A percentile compares a stretch with the other conserved stretches of the same genome.
phyloP scores from a whole-genome alignment of 176 grass and related monocot species.

The Rhynchospora pubera region DNA sequence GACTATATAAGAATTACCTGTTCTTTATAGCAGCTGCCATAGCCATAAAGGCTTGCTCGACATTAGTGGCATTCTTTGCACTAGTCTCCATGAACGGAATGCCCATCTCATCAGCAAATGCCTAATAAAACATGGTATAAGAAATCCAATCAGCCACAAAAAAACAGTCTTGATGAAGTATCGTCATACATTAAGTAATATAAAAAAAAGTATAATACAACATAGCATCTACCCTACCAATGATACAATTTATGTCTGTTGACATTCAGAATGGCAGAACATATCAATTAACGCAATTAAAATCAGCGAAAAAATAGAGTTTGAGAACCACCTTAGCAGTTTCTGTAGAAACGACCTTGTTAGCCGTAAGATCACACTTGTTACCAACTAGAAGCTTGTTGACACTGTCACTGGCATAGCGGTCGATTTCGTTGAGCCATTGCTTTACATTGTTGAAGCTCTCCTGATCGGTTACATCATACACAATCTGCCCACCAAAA shows the following conservation, averaged over 20 bases:
- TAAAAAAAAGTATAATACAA: neutral
- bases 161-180: neutral
- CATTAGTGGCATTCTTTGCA: slow-evolving; percentile 81
- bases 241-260: neutral
- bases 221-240: neutral
- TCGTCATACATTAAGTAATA: neutral
- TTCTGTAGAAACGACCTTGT: slow-evolving; percentile 64
- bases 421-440: slow-evolving; percentile 80
- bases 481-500: slow-evolving; percentile 43
- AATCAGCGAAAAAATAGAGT: neutral
- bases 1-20: slow-evolving; percentile 26
- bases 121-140: slow-evolving; percentile 22
- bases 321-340: slow-evolving; percentile 51
- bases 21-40: slow-evolving; percentile 66
- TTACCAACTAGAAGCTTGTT: slow-evolving; percentile 90
- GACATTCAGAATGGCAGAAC: neutral
- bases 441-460: slow-evolving; percentile 89
- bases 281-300: neutral
- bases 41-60: slow-evolving; percentile 67
- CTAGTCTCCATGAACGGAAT: slow-evolving; percentile 92
- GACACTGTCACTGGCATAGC: slow-evolving; percentile 74
- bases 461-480: slow-evolving; percentile 75
- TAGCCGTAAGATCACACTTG: slow-evolving; percentile 66
- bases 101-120: slow-evolving; percentile 86
- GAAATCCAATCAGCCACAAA: neutral